Evolutionary conservation across 2,329 filamentous ascomycete genomes (phyloP), one percentile per base, ranked within the genome.

Genomic region (Magnaporthiopsis rhizophila): DNA sequence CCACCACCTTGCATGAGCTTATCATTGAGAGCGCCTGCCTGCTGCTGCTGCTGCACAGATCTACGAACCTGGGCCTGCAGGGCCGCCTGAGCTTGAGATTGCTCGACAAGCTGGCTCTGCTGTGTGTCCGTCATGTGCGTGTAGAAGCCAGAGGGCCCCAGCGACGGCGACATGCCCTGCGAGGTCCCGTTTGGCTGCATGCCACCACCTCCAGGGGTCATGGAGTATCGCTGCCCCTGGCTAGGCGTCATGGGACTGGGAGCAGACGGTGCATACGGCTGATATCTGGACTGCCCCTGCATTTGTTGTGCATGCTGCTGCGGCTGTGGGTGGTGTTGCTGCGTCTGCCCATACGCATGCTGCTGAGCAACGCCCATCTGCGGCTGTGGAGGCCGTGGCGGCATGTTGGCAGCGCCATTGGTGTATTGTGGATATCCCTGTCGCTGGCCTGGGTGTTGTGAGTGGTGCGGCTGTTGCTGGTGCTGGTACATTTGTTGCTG

Each of bases 1-100:
- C 56, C 30, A 2, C 61, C 65, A 74, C 81, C 66, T 75, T 91
- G 63, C 74, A 85, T 15, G 69, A 77, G 74, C 69, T 77, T 79
- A 60, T 78, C 75, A 26, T 74, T 74, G 64, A 78, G 78, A 65
- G 76, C 75, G 65, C 73, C 72, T 28, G 75, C 75, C 34, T 77
- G 63, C 30, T 30, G 30, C 30, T 30, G 30, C 65, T 72, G 70
- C 60, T 72, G 69, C 1, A 68, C 70, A 36, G 71, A 58, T 24
- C 62, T 30, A n/a, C 62, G 62, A 7, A 59, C 30, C 58, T 59
- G 24, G 30, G 38, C 38, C 18, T 50, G 38, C 38, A 50, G 38
- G 15, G 38, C 38, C 38, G 38, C 38, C 38, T 50, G 38, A 8
- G 58, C 58, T n/a, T 59, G 58, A 3, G 62, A 57, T 34, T 63